phyloP scores from a whole-genome alignment of 495 filamentous ascomycete genomes.

The Bacidia gigantensis region DNA sequence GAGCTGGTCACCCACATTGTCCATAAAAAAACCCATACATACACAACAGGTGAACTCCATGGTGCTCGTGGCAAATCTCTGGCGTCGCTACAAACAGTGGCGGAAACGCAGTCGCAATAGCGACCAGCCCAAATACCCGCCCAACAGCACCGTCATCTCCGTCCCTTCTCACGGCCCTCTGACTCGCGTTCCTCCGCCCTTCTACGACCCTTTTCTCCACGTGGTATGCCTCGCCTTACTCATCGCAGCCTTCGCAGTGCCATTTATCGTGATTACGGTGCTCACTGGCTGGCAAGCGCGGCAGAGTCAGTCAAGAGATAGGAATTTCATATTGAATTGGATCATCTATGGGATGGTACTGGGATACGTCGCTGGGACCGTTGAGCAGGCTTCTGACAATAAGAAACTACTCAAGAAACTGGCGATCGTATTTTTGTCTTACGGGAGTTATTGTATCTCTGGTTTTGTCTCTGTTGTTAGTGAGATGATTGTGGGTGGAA shows the following conservation, averaged over 20 bases:
- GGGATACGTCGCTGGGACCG: constrained; percentile 4
- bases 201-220: constrained; percentile 1
- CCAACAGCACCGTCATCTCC: neutral
- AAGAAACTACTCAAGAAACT: neutral
- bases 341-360: constrained; percentile 5
- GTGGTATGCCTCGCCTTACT: neutral
- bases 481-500: neutral
- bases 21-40: neutral
- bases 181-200: neutral
- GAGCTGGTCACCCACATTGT: neutral
- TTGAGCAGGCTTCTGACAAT: constrained; percentile 1
- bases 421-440: constrained; percentile 1
- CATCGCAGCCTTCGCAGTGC: constrained; percentile 2
- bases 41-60: neutral
- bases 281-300: neutral
- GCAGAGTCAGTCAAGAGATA: neutral
- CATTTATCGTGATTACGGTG: constrained; percentile 1
- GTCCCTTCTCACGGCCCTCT: constrained; percentile 4
- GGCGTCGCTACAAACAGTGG: neutral
- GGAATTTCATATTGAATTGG: constrained; percentile 7
- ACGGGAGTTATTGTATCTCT: constrained; percentile 4
- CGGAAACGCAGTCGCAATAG: neutral
- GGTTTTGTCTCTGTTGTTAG: constrained; percentile 32
- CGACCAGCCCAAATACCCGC: neutral
- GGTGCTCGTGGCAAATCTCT: neutral